Percentiles rank a stretch among this genome's conserved stretches.
These are phyloP conservation scores for Syzygium malaccense DNA, from an alignment of 441 rosid genomes.

Conservation along the genomic window DNA sequence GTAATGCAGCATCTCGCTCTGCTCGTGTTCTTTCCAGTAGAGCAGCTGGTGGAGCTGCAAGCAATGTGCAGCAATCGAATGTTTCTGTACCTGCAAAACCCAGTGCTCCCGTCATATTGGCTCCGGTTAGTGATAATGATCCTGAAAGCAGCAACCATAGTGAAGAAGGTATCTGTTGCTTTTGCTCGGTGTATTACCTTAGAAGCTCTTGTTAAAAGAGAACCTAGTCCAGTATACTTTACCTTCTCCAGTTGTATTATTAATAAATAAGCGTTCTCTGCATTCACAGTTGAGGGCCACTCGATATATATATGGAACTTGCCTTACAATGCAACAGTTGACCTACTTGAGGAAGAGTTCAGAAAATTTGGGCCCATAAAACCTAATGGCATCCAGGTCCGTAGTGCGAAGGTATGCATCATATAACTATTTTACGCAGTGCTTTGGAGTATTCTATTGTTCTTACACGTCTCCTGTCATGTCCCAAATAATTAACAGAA, in stretches of 20 bases:
- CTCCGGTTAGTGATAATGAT: constrained; percentile 21
- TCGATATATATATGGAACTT: constrained; percentile 83
- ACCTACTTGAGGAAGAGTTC: constrained; percentile 67
- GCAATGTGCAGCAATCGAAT: constrained; percentile 18
- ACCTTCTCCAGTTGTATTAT: background rate
- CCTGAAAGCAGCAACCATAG: constrained; percentile 46
- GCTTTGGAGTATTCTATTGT: constrained; percentile 9
- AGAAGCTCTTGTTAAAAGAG: background rate
- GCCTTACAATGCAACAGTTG: constrained; percentile 66
- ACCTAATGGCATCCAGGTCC: constrained; percentile 83
- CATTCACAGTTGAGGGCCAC: constrained; percentile 57
- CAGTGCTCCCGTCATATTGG: constrained; percentile 21
- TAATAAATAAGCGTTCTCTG: background rate
- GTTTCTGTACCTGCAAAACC: constrained; percentile 22
- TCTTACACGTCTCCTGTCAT: background rate
- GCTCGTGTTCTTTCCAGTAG: constrained; percentile 36
- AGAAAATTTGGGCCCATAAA: constrained; percentile 77
- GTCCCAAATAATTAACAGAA: constrained; percentile 44
- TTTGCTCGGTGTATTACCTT: background rate
- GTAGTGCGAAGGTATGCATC: constrained; percentile 75
- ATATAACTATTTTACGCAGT: constrained; percentile 1
- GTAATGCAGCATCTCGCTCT: constrained; percentile 24
- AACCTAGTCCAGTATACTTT: background rate
- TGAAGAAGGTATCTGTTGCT: constrained; percentile 44
- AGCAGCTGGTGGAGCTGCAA: constrained; percentile 28